Evolutionary conservation across 208 protist genomes (phyloP), one percentile per base, ranked within the genome.

Genomic region (Trypanosoma scelopori): DNA sequence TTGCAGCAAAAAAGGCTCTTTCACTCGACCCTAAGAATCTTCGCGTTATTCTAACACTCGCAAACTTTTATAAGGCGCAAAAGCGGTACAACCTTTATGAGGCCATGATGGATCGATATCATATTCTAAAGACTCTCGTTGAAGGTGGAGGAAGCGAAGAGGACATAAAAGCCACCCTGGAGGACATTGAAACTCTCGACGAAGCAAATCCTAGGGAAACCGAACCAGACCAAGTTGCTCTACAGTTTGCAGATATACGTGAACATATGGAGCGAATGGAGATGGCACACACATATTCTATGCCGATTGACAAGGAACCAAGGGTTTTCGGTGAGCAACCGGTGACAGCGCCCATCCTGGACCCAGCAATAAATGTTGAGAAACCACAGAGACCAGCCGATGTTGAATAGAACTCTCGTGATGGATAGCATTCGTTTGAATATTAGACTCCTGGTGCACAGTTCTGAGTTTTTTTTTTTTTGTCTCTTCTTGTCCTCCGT

Each of bases 71-170:
- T 71, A 84, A 87, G 65, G 84, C 84, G 13, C 72, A 80, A 23
- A 59, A 76, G 25, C 76, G 77, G 12, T 69, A 74, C 45, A 74
- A 73, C 45, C 76, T 93, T 58, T 71, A 78, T 55, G 77, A 80
- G 4, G 49, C 52, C 52, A 89, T 93, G 84, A 72, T 91, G 73
- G 87, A 93, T 65, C 87, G 84, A 47, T 93, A 89, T 74, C 76
- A 71, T 15, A 72, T 89, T 64, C 69, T 93, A 47, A 68, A 61
- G 7, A 82, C 73, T 69, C 76, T 93, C 65, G 23, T 80, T 45
- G 84, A 91, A 60, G 69, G 70, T 53, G 80, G 61, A 16, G 87
- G 80, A 35, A 82, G 55, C 52, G 67, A 59, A 48, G 79, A 71
- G 50, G 87, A 93, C 42, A 80, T 93, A 59, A 45, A 69, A 28